phyloP scores from a whole-genome alignment of 805 yeast genomes.

The Torulaspora microellipsoides region DNA sequence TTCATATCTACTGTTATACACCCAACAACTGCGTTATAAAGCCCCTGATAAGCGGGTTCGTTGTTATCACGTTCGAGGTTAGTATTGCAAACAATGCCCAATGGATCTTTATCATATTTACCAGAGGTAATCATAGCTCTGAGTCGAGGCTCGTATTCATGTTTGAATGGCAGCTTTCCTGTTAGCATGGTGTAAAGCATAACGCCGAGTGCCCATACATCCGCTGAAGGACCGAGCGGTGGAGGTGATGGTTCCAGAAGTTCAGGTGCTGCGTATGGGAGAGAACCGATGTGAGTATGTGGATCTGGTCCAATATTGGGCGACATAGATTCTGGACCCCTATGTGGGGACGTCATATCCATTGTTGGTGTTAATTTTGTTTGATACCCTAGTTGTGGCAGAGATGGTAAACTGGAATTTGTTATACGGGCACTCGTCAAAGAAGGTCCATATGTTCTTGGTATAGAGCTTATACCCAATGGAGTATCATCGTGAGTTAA shows the following conservation, averaged over 20 bases:
- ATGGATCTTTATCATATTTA: slow-evolving; percentile 46
- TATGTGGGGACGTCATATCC: slow-evolving; percentile 13
- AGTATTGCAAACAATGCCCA: slow-evolving; percentile 40
- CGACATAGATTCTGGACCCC: background rate
- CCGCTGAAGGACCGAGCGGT: slow-evolving; percentile 61
- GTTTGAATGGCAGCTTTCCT: slow-evolving; percentile 78
- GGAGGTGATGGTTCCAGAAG: slow-evolving; percentile 59
- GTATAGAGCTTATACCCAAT: slow-evolving; percentile 28
- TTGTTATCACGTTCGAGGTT: slow-evolving; percentile 14
- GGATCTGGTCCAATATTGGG: slow-evolving; percentile 35
- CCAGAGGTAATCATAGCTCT: slow-evolving; percentile 69
- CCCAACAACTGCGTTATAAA: slow-evolving; percentile 42
- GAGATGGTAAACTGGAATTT: slow-evolving; percentile 13
- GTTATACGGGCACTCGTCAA: slow-evolving; percentile 16
- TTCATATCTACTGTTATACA: slow-evolving; percentile 50
- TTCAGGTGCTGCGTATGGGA: slow-evolving; percentile 93
- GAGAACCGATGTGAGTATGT: slow-evolving; percentile 74
- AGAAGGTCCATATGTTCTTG: slow-evolving; percentile 31
- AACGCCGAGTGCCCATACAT: slow-evolving; percentile 90
- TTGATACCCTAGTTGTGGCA: slow-evolving; percentile 9
- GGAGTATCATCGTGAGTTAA: slow-evolving; percentile 35
- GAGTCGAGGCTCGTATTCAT: slow-evolving; percentile 75
- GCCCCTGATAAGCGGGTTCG: slow-evolving; percentile 10
- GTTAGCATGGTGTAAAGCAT: slow-evolving; percentile 65
- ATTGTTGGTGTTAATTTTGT: slow-evolving; percentile 8